A percentile compares a stretch with the other conserved stretches of the same genome.
Evolutionary conservation across 768 basidiomycete species (phyloP).

Genomic region (Mycena capillaripes): DNA sequence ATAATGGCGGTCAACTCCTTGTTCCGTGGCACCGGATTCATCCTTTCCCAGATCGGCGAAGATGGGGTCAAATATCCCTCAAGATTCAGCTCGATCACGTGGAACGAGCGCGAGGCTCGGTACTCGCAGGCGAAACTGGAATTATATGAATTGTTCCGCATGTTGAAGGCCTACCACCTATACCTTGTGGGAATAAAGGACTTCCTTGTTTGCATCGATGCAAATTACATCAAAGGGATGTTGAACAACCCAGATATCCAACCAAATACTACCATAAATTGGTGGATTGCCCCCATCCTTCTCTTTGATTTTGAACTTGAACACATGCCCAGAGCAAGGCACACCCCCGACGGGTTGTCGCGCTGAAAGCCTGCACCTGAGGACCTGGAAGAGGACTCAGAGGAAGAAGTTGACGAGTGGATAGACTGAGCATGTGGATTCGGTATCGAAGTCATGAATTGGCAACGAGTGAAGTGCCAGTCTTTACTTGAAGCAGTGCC

Average conservation of each 20-base stretch:
- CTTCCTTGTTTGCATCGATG: too few species aligned
- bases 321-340: background rate
- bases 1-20: background rate
- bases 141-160: background rate
- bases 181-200: background rate
- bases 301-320: too few species aligned
- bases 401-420: background rate
- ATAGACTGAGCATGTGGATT: background rate
- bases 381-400: background rate
- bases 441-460: too few species aligned
- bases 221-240: too few species aligned
- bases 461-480: too few species aligned
- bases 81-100: background rate
- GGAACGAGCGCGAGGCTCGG: background rate
- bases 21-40: too few species aligned
- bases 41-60: too few species aligned
- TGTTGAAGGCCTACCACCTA: background rate
- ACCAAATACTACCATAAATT: too few species aligned
- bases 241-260: too few species aligned
- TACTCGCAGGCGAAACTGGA: background rate
- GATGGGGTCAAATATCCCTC: background rate
- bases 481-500: too few species aligned
- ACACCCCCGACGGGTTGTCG: background rate
- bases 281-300: too few species aligned
- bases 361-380: background rate